A percentile compares a stretch with the other conserved stretches of the same genome.
Evolutionary conservation across 495 filamentous ascomycete genomes (phyloP).

Genomic region (Daldinia concentrica): DNA sequence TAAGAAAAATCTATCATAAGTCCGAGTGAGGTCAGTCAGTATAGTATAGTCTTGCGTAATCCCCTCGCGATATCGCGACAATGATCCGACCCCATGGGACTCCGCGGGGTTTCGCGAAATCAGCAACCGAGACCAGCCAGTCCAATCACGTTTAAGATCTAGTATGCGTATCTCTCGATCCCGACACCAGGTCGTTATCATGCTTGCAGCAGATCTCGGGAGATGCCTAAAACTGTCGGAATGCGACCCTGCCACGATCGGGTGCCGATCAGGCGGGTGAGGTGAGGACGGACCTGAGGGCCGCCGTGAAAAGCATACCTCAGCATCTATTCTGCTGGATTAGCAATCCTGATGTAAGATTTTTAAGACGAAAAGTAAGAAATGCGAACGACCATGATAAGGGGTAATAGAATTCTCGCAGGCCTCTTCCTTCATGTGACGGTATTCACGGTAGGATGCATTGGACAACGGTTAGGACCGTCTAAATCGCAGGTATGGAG

Average conservation of each 20-base stretch:
- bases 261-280: slow-evolving; percentile 32
- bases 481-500: slow-evolving; percentile 23
- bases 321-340: slow-evolving; percentile 5
- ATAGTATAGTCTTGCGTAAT: slow-evolving; percentile 28
- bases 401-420: slow-evolving; percentile 13
- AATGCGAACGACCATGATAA: slow-evolving; percentile 20
- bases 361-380: not conserved
- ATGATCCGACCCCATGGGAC: slow-evolving; percentile 15
- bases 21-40: slow-evolving; percentile 4
- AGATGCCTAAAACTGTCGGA: slow-evolving; percentile 36
- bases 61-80: slow-evolving; percentile 22
- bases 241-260: slow-evolving; percentile 29
- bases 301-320: slow-evolving; percentile 18
- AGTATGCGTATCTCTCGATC: not conserved
- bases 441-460: not conserved
- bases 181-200: slow-evolving; percentile 16
- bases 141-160: slow-evolving; percentile 7
- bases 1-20: not conserved
- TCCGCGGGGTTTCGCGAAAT: slow-evolving; percentile 29
- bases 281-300: slow-evolving; percentile 30
- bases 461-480: not conserved
- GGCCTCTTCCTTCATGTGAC: slow-evolving; percentile 15
- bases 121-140: slow-evolving; percentile 15
- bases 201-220: slow-evolving; percentile 35
- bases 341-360: slow-evolving; percentile 31